Percentiles rank a stretch among this genome's conserved stretches.
phyloP scores from a whole-genome alignment of 306 rosid genomes.

The Vicia villosa region DNA sequence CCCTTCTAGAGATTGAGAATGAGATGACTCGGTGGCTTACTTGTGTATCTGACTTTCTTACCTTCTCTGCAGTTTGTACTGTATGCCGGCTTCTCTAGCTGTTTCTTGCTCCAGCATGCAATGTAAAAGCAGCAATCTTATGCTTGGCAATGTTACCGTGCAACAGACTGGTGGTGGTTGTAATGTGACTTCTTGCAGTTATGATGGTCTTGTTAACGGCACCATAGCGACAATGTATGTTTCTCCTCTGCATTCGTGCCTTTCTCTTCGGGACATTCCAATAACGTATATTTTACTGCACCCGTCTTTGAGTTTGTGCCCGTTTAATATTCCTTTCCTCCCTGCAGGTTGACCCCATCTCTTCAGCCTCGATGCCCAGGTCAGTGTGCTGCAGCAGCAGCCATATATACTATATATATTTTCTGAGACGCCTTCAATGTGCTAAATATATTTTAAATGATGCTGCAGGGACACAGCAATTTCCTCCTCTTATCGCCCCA shows the following conservation, averaged over 20 bases:
- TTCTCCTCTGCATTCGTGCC: neutral
- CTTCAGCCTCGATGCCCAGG: slow-evolving; percentile 99
- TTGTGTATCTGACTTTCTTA: slow-evolving; percentile 28
- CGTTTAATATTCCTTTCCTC: slow-evolving; percentile 21
- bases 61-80: slow-evolving; percentile 67
- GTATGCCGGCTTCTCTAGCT: slow-evolving; percentile 94
- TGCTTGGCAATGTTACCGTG: slow-evolving; percentile 78
- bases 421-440: slow-evolving; percentile 6
- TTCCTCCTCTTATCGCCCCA: slow-evolving; percentile 81
- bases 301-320: slow-evolving; percentile 21
- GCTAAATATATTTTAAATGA: slow-evolving; percentile 34
- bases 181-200: slow-evolving; percentile 83
- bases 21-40: slow-evolving; percentile 17
- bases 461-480: slow-evolving; percentile 69
- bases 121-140: slow-evolving; percentile 81
- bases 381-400: slow-evolving; percentile 40
- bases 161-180: slow-evolving; percentile 88
- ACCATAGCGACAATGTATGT: slow-evolving; percentile 75
- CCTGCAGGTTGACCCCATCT: slow-evolving; percentile 70
- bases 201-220: slow-evolving; percentile 82
- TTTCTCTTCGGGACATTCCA: no score
- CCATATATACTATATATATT: neutral
- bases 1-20: slow-evolving; percentile 6
- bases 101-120: slow-evolving; percentile 99
- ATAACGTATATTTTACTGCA: no score